Evolutionary conservation across 1,284 basidiomycete species (phyloP).

Genomic region (Sporisorium exsertum): DNA sequence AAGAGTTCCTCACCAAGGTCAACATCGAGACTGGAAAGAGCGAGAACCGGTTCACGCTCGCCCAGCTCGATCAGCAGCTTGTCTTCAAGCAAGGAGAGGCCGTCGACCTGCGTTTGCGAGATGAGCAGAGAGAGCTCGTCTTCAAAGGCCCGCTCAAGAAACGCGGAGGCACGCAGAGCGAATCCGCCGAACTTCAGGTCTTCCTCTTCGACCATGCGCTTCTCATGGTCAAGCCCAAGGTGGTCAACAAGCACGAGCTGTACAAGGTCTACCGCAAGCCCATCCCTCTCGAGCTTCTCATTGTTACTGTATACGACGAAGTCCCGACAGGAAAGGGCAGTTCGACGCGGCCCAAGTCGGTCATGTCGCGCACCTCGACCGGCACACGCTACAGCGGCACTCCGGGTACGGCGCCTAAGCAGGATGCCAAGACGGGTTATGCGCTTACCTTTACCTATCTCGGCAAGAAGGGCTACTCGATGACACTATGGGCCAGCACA

Average conservation of each 20-base stretch:
- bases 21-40: conserved; percentile 91
- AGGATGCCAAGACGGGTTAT: conserved; percentile 86
- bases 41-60: conserved; percentile 91
- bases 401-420: conserved; percentile 70
- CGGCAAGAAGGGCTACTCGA: conserved; percentile 90
- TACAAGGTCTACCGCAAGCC: conserved; percentile 96
- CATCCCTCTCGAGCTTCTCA: conserved; percentile 92
- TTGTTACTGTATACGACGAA: conserved; percentile 85
- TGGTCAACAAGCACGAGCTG: conserved; percentile 86
- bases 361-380: conserved; percentile 72
- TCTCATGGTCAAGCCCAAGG: conserved; percentile 91
- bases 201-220: conserved; percentile 98
- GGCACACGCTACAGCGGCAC: conserved; percentile 66
- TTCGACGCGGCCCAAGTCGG: conserved; percentile 70
- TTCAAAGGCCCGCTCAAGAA: conserved; percentile 95
- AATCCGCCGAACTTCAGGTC: conserved; percentile 87
- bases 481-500: conserved; percentile 92
- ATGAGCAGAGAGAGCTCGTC: conserved; percentile 89
- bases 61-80: conserved; percentile 88
- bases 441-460: conserved; percentile 93
- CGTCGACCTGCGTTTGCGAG: conserved; percentile 85
- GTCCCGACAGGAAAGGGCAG: conserved; percentile 63
- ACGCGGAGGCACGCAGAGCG: conserved; percentile 78
- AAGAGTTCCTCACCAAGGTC: conserved; percentile 86
- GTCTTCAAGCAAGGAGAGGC: conserved; percentile 85